phyloP scores from a whole-genome alignment of 2,329 filamentous ascomycete species.

The Sclerotiophoma versabilis region DNA sequence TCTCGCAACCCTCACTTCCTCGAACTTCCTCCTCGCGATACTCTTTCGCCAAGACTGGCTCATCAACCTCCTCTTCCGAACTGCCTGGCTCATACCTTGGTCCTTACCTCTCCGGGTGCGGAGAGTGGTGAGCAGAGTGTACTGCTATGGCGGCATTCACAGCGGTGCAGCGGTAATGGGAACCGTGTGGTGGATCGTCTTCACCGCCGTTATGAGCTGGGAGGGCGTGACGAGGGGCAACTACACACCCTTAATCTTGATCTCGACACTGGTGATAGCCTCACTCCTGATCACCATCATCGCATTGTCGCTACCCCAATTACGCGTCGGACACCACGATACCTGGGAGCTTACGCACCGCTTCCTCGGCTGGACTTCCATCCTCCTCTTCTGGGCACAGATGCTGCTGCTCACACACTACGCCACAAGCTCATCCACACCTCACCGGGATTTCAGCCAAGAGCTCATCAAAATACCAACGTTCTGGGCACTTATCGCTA shows the following conservation, averaged over 20 bases:
- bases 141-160: conserved; percentile 46
- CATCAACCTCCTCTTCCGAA: conserved; percentile 39
- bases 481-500: conserved; percentile 72
- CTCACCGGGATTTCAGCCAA: background rate
- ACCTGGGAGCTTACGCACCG: conserved; percentile 46
- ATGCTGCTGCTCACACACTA: conserved; percentile 27
- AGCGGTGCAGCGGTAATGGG: conserved; percentile 43
- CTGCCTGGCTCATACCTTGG: conserved; percentile 42
- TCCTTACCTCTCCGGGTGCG: conserved; percentile 32
- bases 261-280: conserved; percentile 31
- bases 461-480: conserved; percentile 25
- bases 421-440: background rate
- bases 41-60: conserved; percentile 43
- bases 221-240: conserved; percentile 25
- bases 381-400: conserved; percentile 41
- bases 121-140: conserved; percentile 35
- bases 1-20: conserved; percentile 40
- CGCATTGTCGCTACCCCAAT: conserved; percentile 30
- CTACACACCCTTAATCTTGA: conserved; percentile 22
- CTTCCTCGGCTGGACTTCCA: conserved; percentile 42
- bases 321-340: conserved; percentile 39
- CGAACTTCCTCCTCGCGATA: conserved; percentile 43
- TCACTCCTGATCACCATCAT: conserved; percentile 33
- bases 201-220: conserved; percentile 43
- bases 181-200: conserved; percentile 53